Evolutionary conservation across 441 rosid species (phyloP).

Genomic region (Corymbia citriodora): DNA sequence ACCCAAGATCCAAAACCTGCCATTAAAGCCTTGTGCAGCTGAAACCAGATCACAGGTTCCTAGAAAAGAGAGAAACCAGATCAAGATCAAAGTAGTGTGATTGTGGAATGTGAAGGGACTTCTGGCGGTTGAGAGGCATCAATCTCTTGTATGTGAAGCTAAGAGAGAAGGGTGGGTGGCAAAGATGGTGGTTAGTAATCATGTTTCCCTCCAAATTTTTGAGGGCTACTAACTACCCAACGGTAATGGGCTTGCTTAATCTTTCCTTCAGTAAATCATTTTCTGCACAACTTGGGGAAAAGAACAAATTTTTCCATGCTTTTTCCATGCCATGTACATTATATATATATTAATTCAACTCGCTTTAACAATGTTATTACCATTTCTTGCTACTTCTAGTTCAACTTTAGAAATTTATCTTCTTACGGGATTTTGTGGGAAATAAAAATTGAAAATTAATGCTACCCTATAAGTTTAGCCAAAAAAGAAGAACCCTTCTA

Average conservation of each 20-base stretch:
- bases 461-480: not conserved
- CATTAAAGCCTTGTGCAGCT: slow-evolving; percentile 21
- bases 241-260: not conserved
- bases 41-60: not conserved
- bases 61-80: not conserved
- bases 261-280: not conserved
- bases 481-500: not conserved
- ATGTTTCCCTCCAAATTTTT: slow-evolving; percentile 28
- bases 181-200: slow-evolving; percentile 38
- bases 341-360: not conserved
- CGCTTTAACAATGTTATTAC: not conserved
- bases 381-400: not conserved
- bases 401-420: not conserved
- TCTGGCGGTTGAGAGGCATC: slow-evolving; percentile 32
- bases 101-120: slow-evolving; percentile 17
- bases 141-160: slow-evolving; percentile 48
- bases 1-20: slow-evolving; percentile 19
- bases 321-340: not conserved
- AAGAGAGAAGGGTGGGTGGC: slow-evolving; percentile 10
- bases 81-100: slow-evolving; percentile 12
- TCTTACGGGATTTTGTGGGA: not conserved
- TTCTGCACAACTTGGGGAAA: not conserved
- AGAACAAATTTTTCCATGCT: not conserved
- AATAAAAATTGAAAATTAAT: not conserved
- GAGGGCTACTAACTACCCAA: not conserved